Percentiles rank a stretch among this genome's conserved stretches.
Conservation (phyloP, 176 grass and related monocot genomes). For the Paspalum vaginatum region DNA sequence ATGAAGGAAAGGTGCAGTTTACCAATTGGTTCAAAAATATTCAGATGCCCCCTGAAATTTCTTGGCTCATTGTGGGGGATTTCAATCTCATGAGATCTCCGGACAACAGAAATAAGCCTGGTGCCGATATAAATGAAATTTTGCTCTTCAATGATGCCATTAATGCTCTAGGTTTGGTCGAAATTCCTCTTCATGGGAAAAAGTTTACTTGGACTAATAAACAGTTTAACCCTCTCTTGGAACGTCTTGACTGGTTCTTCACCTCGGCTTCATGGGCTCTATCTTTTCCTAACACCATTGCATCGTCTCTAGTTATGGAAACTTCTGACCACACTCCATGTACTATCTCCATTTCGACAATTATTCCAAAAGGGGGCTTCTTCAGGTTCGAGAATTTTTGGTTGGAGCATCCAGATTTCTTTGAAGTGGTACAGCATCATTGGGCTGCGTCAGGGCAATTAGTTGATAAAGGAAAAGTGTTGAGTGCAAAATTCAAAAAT, state of each 20-base stretch:
- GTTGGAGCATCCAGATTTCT: not conserved
- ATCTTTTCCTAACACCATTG: fast-evolving
- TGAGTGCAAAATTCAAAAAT: no score
- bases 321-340: not conserved
- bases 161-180: not conserved
- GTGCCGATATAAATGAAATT: not conserved
- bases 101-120: fast-evolving
- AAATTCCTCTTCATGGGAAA: not conserved
- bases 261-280: not conserved
- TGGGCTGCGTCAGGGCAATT: no score
- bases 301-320: fast-evolving
- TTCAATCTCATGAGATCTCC: not conserved
- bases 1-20: not conserved
- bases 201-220: not conserved
- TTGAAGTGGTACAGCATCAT: no score
- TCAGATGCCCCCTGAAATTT: fast-evolving
- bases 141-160: not conserved
- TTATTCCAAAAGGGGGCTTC: fast-evolving
- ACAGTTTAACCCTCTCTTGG: fast-evolving
- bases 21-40: not conserved
- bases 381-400: not conserved
- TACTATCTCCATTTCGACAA: fast-evolving
- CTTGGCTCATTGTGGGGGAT: not conserved
- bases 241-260: not conserved
- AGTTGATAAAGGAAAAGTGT: no score